Conservation (phyloP, 225 moss, liverwort and hornwort species). For the Physcomitrium patens region DNA sequence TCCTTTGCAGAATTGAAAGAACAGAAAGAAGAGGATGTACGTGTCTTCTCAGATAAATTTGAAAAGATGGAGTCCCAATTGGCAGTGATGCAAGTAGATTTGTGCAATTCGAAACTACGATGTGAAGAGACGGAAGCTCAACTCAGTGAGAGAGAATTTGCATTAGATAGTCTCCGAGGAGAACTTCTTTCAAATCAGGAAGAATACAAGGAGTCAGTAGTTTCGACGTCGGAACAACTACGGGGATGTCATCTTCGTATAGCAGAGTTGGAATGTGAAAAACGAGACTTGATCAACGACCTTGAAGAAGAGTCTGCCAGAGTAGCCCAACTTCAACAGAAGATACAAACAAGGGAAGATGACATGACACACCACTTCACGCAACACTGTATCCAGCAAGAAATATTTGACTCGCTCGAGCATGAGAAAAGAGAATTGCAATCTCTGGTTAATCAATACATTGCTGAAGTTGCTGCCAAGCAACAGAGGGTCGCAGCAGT, state of each 20-base stretch:
- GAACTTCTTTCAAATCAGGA: conserved; percentile 42
- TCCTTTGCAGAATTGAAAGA: conserved; percentile 31
- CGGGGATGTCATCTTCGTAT: conserved; percentile 36
- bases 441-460: conserved; percentile 35
- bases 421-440: conserved; percentile 47
- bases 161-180: conserved; percentile 35
- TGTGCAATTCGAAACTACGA: conserved; percentile 56
- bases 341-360: conserved; percentile 43
- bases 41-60: conserved; percentile 29
- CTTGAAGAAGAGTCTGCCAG: conserved; percentile 31
- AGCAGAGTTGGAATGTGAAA: conserved; percentile 42
- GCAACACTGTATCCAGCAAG: conserved; percentile 51
- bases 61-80: conserved; percentile 39
- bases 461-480: conserved; percentile 36
- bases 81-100: conserved; percentile 41
- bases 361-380: conserved; percentile 59
- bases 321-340: conserved; percentile 43
- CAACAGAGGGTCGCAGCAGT: conserved; percentile 46
- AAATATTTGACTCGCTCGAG: conserved; percentile 43
- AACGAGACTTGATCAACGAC: conserved; percentile 44
- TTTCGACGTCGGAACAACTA: conserved; percentile 37
- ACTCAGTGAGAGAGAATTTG: conserved; percentile 43
- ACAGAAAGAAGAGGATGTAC: conserved; percentile 42
- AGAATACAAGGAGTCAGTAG: conserved; percentile 39
- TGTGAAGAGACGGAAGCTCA: conserved; percentile 41